A percentile compares a stretch with the other conserved stretches of the same genome.
phyloP scores from a whole-genome alignment of 129 eudicot species.

The Pulicaria dysenterica region DNA sequence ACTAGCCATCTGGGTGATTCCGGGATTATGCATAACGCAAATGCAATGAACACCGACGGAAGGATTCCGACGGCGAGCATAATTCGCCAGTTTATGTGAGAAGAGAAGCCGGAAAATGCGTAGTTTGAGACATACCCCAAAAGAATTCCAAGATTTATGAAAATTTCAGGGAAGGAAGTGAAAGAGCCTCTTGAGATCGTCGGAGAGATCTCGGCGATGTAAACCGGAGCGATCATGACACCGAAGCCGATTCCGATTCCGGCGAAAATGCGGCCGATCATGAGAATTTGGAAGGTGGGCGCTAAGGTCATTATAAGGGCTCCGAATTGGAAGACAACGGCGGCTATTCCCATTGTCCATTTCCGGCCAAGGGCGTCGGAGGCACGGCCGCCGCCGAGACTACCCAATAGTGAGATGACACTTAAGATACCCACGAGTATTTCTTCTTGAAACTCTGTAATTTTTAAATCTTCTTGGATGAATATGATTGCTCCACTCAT shows the following conservation, averaged over 20 bases:
- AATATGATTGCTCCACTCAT: conserved; percentile 93
- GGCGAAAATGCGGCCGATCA: conserved; percentile 69
- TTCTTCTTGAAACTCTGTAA: conserved; percentile 81
- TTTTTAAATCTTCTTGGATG: conserved; percentile 71
- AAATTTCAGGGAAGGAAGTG: conserved; percentile 85
- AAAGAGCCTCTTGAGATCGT: conserved; percentile 64
- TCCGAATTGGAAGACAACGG: conserved; percentile 66
- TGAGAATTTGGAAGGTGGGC: conserved; percentile 52
- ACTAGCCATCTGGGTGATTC: conserved; percentile 92
- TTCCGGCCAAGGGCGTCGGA: conserved; percentile 86
- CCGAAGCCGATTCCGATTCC: conserved; percentile 89
- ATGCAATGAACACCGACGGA: conserved; percentile 69
- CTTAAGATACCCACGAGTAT: conserved; percentile 70
- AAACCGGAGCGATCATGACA: conserved; percentile 83
- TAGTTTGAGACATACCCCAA: conserved; percentile 84
- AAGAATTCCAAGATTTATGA: conserved; percentile 70
- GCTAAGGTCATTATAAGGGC: conserved; percentile 80
- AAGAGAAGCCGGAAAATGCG: conserved; percentile 64
- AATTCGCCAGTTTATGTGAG: conserved; percentile 71
- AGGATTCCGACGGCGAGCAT: conserved; percentile 85
- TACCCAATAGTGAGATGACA: conserved; percentile 73
- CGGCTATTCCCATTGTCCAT: conserved; percentile 93
- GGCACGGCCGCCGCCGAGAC: conserved; percentile 74
- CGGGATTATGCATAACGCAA: conserved; percentile 68
- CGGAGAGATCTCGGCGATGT: conserved; percentile 83